Evolutionary conservation across 129 eudicot genomes (phyloP).

Genomic region (carrot (Daucus carota)): DH1_v3.0 NC_030382.2:19494501-19495000

Average conservation of each 20-base stretch:
- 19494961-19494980: conserved; percentile 17
- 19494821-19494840: too few relatives aligned
- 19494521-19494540: conserved; percentile 6
- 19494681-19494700: conserved; percentile 77
- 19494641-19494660: not conserved
- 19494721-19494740: conserved; percentile 69
- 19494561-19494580: conserved; percentile 71
- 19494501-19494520: conserved; percentile 66
- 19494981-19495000: conserved; percentile 30
- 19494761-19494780: not conserved
- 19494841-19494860: too few relatives aligned
- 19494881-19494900: too few relatives aligned
- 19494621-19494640: too few relatives aligned
- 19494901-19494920: conserved; percentile 43
- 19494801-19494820: too few relatives aligned
- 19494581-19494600: not conserved
- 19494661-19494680: conserved; percentile 61
- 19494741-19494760: conserved; percentile 49
- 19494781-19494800: not conserved
- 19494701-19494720: conserved; percentile 86
- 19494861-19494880: too few relatives aligned
- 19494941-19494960: conserved; percentile 28
- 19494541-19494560: conserved; percentile 35
- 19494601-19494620: not conserved
- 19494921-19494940: conserved; percentile 28